Base-by-base conservation (phyloP, 1,139 yeast genomes). In the Komagataea norvegica region DNA sequence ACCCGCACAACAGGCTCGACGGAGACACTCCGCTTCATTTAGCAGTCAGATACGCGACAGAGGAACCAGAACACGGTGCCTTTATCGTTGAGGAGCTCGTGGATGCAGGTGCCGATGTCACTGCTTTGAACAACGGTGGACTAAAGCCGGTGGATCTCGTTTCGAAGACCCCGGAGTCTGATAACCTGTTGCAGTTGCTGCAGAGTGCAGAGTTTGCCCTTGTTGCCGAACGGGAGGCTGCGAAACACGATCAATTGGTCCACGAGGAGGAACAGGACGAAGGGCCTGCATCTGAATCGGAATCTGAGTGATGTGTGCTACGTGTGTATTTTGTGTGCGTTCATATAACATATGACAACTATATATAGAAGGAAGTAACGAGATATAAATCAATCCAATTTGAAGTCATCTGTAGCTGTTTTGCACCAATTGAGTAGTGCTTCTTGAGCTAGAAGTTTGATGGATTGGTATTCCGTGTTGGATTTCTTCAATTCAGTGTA, bases 31-130 rank as follows among this genome's bases (percentile, higher is more conserved):
- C 98, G 9, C 70, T 91, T 49, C 97, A 91, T 62, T 65, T 74
- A 48, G 94, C 95, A 3, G 95, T 82, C 10, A 74, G 75, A 48
- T 88, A 84, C 56, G 70, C 89, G 18, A 67, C 67, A 32, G 77
- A 75, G 13, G 96, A 91, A 55, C 84, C 91, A 0, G 96, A 85
- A 44, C 91, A 83, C 60, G 96, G 96, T 1, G 66, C 73, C 29
- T 88, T 82, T 52, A 70, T 91, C 32, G 70, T 79, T 8, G 95
- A 87, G 53, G 84, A 83, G 57, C 69, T 91, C 46, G 68, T 91
- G 43, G 96, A 89, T 54, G 96, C 95, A 25, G 98, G 97, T 2
- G 80, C 95, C 1, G 94, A 89, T 60, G 88, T 95, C 6, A 61
- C 61, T 25, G 30, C 74, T 34, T 66, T 60, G 47, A 81, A 81